Base-by-base conservation (phyloP, 441 rosid genomes). In the Euphorbia neoarborescens region DNA sequence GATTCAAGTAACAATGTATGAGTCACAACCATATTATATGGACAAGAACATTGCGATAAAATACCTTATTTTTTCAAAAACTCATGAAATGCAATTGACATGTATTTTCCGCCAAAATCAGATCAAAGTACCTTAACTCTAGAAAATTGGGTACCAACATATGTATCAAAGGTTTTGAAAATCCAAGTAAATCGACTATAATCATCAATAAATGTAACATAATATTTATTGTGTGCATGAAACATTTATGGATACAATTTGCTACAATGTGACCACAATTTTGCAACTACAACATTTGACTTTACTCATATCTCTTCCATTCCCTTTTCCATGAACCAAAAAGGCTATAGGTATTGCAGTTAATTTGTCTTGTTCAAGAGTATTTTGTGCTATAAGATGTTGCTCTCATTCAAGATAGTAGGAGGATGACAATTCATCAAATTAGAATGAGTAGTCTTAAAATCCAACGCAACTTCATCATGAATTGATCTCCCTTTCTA, bases 221-320 rank as follows among this genome's bases (percentile, higher is more conserved):
- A 62, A 62, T 62, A 62, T 8, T 20, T 62, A 38, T 62, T 37
- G 1, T 62, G 50, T 8, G 48, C 66, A 38, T 62, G n/a, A n/a
- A n/a, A n/a, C n/a, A n/a, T n/a, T n/a, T n/a, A n/a, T n/a, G n/a
- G n/a, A n/a, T n/a, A 1, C 14, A 68, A 54, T 68, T 53, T 3
- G 20, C 14, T 1, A 24, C 24, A 35, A 54, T 35, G 12, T 22
- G 4, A 48, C 63, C 15, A 51, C 34, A 68, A 15, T 68, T 32
- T 17, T 68, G 54, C 71, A 53, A 42, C 48, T 42, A 12, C 1
- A 42, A 12, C 14, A 42, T 12, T 42, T 1, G 14, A 32, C 34
- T 32, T 7, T n/a, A 1, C 61, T 44, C 11, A 46, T 48, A 67
- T 15, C 50, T 27, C 25, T 68, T 68, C 62, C 71, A 20, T 6